Percentiles rank a stretch among this genome's conserved stretches.
Conservation (phyloP, 768 basidiomycete genomes). For the Pseudohyphozyma bogoriensis region DNA sequence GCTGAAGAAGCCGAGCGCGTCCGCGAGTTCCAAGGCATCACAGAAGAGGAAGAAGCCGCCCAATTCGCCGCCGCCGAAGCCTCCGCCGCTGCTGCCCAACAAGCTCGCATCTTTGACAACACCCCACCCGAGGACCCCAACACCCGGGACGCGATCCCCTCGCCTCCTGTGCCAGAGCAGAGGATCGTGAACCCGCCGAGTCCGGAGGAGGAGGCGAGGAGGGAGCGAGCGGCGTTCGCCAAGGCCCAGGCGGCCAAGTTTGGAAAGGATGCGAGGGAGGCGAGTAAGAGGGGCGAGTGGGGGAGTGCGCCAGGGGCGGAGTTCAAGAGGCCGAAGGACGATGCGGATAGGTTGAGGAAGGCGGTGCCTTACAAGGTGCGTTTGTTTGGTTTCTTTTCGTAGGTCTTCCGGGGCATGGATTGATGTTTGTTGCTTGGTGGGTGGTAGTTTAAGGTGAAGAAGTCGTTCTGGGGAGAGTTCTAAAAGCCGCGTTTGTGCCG, state of each 20-base stretch:
- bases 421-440: too few species aligned
- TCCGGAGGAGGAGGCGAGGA: slow-evolving; percentile 18
- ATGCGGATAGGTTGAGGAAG: slow-evolving; percentile 28
- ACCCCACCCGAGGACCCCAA: slow-evolving; percentile 13
- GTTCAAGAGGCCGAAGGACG: slow-evolving; percentile 31
- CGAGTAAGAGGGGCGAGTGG: slow-evolving; percentile 28
- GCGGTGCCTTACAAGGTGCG: slow-evolving; percentile 31
- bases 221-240: slow-evolving; percentile 24
- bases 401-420: too few species aligned
- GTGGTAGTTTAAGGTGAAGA: not conserved
- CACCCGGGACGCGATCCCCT: not conserved
- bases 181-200: not conserved
- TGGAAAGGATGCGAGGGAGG: slow-evolving; percentile 21
- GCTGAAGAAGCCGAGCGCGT: slow-evolving; percentile 67
- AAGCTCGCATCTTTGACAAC: too few species aligned
- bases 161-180: not conserved
- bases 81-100: too few species aligned
- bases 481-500: not conserved
- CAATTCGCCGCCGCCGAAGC: too few species aligned
- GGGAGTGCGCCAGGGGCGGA: slow-evolving; percentile 5
- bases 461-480: slow-evolving; percentile 4
- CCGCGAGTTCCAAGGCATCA: slow-evolving; percentile 48
- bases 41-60: too few species aligned
- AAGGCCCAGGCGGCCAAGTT: slow-evolving; percentile 29
- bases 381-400: not conserved